A percentile compares a stretch with the other conserved stretches of the same genome.
These are phyloP conservation scores for Cutaneotrichosporon curvatum DNA, from an alignment of 1,284 basidiomycete genomes.

Conservation along the genomic window DNA sequence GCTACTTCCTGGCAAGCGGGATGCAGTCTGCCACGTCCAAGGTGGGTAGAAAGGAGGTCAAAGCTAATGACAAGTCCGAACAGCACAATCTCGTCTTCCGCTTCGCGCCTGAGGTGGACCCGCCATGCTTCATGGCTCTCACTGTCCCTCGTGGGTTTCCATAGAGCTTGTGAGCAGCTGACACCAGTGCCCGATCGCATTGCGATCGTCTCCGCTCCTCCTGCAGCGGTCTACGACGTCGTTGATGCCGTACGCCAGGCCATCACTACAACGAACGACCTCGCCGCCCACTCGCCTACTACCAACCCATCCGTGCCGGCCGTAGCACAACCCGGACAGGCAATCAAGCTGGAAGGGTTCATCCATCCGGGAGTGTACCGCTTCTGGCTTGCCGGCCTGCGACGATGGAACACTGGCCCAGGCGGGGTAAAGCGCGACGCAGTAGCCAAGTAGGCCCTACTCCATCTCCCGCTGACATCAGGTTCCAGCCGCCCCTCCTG, in stretches of 20 bases:
- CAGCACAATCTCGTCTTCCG: constrained; percentile 36
- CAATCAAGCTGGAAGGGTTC: constrained; percentile 41
- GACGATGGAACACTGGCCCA: constrained; percentile 22
- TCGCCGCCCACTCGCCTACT: background rate
- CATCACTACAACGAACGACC: constrained; percentile 14
- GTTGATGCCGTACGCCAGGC: constrained; percentile 31
- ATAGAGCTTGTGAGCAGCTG: background rate
- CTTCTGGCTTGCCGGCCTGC: constrained; percentile 39
- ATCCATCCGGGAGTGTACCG: constrained; percentile 39
- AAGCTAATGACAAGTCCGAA: constrained; percentile 24
- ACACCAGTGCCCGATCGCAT: constrained; percentile 37
- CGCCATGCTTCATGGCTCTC: constrained; percentile 39
- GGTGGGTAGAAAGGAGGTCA: constrained; percentile 8
- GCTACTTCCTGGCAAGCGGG: constrained; percentile 27
- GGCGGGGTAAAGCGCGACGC: constrained; percentile 26
- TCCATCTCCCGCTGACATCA: constrained; percentile 11
- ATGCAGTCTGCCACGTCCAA: constrained; percentile 29
- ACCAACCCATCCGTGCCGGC: background rate
- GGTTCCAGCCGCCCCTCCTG: constrained; percentile 31
- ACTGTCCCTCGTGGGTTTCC: constrained; percentile 34
- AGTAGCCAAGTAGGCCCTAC: constrained; percentile 25
- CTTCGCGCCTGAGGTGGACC: constrained; percentile 16
- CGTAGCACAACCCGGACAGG: constrained; percentile 11
- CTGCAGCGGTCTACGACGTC: constrained; percentile 24
- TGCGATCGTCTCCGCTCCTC: constrained; percentile 36